Evolutionary conservation across 2,329 filamentous ascomycete genomes (phyloP), one percentile per base, ranked within the genome.

Genomic region (Talaromyces sp.): DNA sequence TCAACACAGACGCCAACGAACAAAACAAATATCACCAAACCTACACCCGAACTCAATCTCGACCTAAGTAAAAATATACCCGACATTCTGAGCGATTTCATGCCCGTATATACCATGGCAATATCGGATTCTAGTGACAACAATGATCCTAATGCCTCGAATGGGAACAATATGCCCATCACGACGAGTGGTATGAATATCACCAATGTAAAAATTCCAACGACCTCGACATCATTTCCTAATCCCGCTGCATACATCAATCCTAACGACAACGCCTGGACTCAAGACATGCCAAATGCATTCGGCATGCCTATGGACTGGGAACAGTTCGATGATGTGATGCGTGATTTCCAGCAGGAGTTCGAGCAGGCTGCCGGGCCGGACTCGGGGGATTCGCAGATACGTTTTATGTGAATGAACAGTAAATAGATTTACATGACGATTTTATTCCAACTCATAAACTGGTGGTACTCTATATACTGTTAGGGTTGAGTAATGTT

Each of bases 291-390:
- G 52, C 41, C 58, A 35, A 62, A 61, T 31, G n/a, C 50, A 24
- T 62, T 67, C 31, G 66, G 62, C 1, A 39, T 70, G 3, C 64
- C 72, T 6, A 66, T 74, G 35, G 72, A 69, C 49, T 77, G 75
- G 74, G 72, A 74, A 41, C 74, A 76, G 31, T 77, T 76, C 72
- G 75, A 77, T 59, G 70, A 74, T 58, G 75, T 78, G n/a, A 73
- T 78, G 72, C 75, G 75, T 14, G 76, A 78, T 45, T 78, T 78
- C 62, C 76, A 78, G 54, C 69, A 72, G 67, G 76, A 77, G 56
- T 66, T 78, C 43, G 72, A 74, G 1, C 68, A 72, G 47, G 52
- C 39, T 14, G 50, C 67, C 31, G 61, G 65, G 16, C 67, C 39
- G 58, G 64, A 62, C 35, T 31, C 47, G 60, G 70, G 61, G 19